Percentiles rank a stretch among this genome's conserved stretches.
These are phyloP conservation scores for Fusarium denticulatum DNA, from an alignment of 2,329 filamentous ascomycete species.

Conservation along the genomic window DNA sequence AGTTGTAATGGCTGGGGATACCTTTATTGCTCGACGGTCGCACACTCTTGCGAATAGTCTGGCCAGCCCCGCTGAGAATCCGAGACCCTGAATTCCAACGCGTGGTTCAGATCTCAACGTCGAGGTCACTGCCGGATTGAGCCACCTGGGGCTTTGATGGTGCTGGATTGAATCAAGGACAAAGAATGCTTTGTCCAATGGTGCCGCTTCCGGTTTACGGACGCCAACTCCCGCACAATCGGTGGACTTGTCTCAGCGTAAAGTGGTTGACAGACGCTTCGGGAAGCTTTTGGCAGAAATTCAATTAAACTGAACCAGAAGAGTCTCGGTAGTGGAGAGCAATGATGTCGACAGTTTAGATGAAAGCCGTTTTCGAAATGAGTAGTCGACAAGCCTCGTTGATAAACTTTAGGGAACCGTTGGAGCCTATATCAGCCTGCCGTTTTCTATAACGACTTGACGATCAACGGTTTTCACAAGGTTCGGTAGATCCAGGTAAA, in stretches of 20 bases:
- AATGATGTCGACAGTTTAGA: constrained; percentile 4
- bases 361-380: constrained; percentile 7
- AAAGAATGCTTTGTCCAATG: constrained; percentile 39
- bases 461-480: constrained; percentile 23
- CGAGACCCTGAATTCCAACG: constrained; percentile 44
- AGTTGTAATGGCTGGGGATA: constrained; percentile 32
- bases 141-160: constrained; percentile 30
- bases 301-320: constrained; percentile 24
- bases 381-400: constrained; percentile 13
- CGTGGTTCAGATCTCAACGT: constrained; percentile 31
- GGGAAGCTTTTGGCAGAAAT: constrained; percentile 6
- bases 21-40: constrained; percentile 40
- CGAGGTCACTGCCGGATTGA: constrained; percentile 34
- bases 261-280: constrained; percentile 33
- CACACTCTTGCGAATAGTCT: constrained; percentile 22
- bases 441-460: constrained; percentile 14
- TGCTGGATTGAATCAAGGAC: constrained; percentile 6
- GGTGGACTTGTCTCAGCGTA: constrained; percentile 38
- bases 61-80: constrained; percentile 40
- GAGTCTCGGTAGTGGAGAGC: background rate
- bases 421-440: constrained; percentile 19
- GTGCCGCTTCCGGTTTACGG: constrained; percentile 27
- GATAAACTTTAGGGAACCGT: constrained; percentile 25
- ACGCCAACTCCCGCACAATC: constrained; percentile 18
- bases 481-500: constrained; percentile 3